Evolutionary conservation across 2,329 filamentous ascomycete genomes (phyloP).

Genomic region (Lachnellula occidentalis): DNA sequence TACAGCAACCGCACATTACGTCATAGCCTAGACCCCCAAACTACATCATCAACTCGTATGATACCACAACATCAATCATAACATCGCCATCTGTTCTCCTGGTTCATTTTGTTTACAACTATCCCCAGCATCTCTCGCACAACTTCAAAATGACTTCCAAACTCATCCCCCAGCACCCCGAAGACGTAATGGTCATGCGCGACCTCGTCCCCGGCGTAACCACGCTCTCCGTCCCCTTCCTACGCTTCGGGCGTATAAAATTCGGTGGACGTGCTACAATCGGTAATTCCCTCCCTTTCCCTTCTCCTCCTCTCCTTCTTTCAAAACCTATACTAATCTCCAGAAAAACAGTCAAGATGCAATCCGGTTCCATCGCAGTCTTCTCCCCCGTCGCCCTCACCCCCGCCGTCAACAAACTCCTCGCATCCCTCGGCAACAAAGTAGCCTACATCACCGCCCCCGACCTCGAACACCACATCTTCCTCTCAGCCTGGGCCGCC

Average conservation of each 20-base stretch:
- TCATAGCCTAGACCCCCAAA: too few species aligned
- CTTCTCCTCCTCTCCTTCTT: background rate
- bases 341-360: slow-evolving; percentile 61
- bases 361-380: slow-evolving; percentile 72
- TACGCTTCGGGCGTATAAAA: slow-evolving; percentile 71
- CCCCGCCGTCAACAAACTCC: slow-evolving; percentile 62
- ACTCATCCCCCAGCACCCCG: slow-evolving; percentile 65
- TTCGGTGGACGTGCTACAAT: slow-evolving; percentile 85
- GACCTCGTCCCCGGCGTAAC: slow-evolving; percentile 73
- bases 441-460: slow-evolving; percentile 82
- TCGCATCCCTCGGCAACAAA: slow-evolving; percentile 60
- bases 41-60: too few species aligned
- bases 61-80: too few species aligned
- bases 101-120: background rate
- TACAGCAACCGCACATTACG: too few species aligned
- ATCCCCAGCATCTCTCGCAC: background rate
- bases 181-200: slow-evolving; percentile 85
- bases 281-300: slow-evolving; percentile 44
- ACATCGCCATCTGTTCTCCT: too few species aligned
- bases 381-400: slow-evolving; percentile 91
- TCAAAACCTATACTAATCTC: background rate
- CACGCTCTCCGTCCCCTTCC: slow-evolving; percentile 78
- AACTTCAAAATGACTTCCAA: slow-evolving; percentile 50
- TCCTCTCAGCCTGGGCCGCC: slow-evolving; percentile 76
- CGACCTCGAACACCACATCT: slow-evolving; percentile 94